These are phyloP conservation scores for Nadsonia commutata DNA, from an alignment of 1,139 yeast species.

Conservation along the genomic window DNA sequence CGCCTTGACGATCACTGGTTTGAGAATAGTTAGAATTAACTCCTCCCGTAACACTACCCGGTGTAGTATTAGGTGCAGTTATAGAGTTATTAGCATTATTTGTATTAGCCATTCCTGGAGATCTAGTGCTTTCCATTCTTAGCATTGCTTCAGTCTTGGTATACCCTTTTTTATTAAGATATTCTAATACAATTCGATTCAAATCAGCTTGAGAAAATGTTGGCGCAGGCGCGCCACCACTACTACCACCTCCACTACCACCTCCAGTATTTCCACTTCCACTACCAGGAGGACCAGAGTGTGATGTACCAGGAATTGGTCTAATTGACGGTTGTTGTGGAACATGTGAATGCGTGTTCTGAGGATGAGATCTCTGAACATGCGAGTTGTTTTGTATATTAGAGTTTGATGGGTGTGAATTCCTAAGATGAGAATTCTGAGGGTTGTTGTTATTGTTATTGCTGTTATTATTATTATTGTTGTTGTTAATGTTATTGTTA, in stretches of 20 bases:
- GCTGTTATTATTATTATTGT: background rate
- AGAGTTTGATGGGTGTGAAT: background rate
- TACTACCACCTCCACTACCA: background rate
- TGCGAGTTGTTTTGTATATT: background rate
- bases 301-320: background rate
- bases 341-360: background rate
- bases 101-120: slow-evolving; percentile 36
- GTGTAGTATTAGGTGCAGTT: slow-evolving; percentile 6
- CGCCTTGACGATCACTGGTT: slow-evolving; percentile 5
- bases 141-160: slow-evolving; percentile 89
- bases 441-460: background rate
- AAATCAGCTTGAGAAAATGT: slow-evolving; percentile 58
- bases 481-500: background rate
- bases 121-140: slow-evolving; percentile 71
- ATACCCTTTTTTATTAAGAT: slow-evolving; percentile 84
- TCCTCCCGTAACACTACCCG: background rate
- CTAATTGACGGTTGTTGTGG: background rate
- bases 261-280: background rate
- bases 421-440: background rate
- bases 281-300: too few species aligned
- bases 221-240: background rate
- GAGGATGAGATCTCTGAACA: background rate
- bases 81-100: background rate
- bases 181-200: slow-evolving; percentile 81
- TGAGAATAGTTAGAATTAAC: background rate